Conservation (phyloP, 805 yeast species). For the Sugiyamaella qingdaonensis region DNA sequence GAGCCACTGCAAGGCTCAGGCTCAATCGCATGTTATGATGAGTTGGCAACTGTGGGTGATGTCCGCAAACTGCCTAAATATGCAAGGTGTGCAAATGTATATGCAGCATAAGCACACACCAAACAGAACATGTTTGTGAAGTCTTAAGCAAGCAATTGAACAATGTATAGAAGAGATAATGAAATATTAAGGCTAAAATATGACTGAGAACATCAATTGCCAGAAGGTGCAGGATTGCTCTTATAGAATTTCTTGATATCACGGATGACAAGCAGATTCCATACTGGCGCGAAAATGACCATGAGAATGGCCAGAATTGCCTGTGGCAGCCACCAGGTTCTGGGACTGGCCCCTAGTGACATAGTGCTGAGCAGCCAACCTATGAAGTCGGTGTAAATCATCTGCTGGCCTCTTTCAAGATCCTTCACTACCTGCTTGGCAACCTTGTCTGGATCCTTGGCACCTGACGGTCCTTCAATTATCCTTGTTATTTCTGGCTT, state of each 20-base stretch:
- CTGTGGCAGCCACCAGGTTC: conserved; percentile 54
- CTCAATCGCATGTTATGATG: neutral
- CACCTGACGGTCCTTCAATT: conserved; percentile 80
- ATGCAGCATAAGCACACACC: no score
- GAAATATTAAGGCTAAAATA: no score
- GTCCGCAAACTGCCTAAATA: no score
- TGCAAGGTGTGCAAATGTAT: no score
- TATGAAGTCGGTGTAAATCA: conserved; percentile 74
- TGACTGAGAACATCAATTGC: no score
- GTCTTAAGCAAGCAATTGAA: no score
- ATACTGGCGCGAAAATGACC: conserved; percentile 57
- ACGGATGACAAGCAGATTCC: conserved; percentile 45
- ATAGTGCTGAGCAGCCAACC: conserved; percentile 76
- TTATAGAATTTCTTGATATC: conserved; percentile 48
- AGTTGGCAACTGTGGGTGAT: neutral
- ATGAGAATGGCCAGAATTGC: conserved; percentile 45
- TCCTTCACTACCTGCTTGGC: conserved; percentile 54
- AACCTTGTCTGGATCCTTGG: conserved; percentile 65
- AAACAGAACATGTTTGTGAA: no score
- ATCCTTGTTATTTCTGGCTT: conserved; percentile 78
- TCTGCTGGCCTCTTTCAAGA: conserved; percentile 62
- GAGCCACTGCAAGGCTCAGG: neutral
- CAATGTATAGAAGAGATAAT: no score
- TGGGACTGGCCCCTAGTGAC: conserved; percentile 66
- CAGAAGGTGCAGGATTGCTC: neutral